Evolutionary conservation across 225 moss, liverwort and hornwort species (phyloP).

Genomic region (Pleurozium schreberi): DNA sequence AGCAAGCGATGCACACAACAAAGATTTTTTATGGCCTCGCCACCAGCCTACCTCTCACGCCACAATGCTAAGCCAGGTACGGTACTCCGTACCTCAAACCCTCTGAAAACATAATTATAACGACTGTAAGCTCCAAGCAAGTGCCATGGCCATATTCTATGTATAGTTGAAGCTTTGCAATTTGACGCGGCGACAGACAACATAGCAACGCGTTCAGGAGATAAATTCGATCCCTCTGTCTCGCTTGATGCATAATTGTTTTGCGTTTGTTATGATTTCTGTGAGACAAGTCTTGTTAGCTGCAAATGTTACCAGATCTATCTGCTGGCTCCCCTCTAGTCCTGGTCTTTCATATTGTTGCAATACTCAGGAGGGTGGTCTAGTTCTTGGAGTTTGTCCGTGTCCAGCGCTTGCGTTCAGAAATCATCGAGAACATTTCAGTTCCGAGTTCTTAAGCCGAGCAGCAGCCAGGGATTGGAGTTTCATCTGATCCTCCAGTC

Average conservation of each 20-base stretch:
- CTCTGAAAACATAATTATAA: too few species aligned
- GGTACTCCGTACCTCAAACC: too few species aligned
- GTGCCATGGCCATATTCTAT: background rate
- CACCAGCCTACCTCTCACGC: background rate
- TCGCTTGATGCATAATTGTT: background rate
- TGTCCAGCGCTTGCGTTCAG: background rate
- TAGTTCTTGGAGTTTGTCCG: background rate
- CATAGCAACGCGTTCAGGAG: background rate
- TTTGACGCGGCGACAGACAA: background rate
- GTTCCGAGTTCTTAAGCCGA: background rate
- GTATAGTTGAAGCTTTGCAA: background rate
- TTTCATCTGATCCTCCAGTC: too few species aligned
- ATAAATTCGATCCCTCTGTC: background rate
- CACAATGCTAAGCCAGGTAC: too few species aligned
- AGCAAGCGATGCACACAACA: background rate
- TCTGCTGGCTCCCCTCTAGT: background rate
- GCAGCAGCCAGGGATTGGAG: background rate
- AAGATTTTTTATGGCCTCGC: background rate
- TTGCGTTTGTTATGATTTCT: background rate
- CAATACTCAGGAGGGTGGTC: background rate
- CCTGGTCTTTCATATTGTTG: background rate
- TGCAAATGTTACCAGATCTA: background rate
- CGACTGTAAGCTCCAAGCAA: background rate
- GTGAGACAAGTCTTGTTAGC: background rate
- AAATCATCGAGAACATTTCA: background rate